Conservation (phyloP, 2,329 filamentous ascomycete species). For the Fusarium circinatum region DNA sequence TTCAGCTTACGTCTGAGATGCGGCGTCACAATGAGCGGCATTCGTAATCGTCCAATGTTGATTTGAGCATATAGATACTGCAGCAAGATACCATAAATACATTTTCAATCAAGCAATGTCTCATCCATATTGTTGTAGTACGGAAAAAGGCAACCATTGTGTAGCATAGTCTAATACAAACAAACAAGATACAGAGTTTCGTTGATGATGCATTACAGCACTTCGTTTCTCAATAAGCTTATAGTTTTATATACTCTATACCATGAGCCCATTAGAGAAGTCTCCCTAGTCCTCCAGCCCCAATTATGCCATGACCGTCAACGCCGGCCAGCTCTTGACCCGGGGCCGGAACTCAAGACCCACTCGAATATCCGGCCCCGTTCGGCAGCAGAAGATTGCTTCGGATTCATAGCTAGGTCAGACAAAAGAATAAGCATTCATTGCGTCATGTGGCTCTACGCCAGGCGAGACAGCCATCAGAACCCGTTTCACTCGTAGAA, state of each 20-base stretch:
- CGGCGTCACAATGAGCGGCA: neutral
- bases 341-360: neutral
- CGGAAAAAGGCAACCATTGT: neutral
- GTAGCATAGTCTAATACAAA: accelerated
- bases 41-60: neutral
- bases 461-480: accelerated
- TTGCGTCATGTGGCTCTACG: neutral
- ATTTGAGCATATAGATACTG: neutral
- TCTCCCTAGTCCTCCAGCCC: neutral
- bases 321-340: neutral
- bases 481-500: neutral
- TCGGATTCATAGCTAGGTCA: neutral
- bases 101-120: neutral
- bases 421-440: neutral
- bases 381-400: neutral
- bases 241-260: too few relatives aligned
- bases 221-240: too few relatives aligned
- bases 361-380: conserved; percentile 15
- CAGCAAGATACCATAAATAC: neutral
- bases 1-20: conserved; percentile 8
- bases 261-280: too few relatives aligned
- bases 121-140: neutral
- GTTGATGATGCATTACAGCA: neutral
- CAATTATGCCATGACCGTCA: neutral
- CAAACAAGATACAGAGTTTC: too few relatives aligned